Conservation (phyloP, 257 asterid species). For the Solanum appendiculatum region DNA sequence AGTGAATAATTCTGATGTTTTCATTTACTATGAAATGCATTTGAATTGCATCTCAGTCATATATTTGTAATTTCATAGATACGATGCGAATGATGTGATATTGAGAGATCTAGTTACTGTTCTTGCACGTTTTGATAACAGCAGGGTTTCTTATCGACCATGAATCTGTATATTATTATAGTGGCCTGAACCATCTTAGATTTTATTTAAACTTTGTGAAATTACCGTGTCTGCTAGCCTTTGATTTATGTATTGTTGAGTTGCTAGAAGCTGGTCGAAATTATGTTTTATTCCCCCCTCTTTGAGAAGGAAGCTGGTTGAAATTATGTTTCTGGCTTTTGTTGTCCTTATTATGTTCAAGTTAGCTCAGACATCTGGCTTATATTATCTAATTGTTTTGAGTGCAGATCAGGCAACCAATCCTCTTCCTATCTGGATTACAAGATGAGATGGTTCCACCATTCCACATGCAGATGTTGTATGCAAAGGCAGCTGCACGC, state of each 20-base stretch:
- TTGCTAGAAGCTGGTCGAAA: not conserved
- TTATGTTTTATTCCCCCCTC: not conserved
- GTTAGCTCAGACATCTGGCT: not conserved
- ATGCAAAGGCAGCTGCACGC: conserved; percentile 89
- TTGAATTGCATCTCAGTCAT: not conserved
- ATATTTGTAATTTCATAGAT: not conserved
- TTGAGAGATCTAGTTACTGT: not conserved
- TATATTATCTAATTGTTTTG: not conserved
- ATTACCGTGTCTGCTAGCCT: not conserved
- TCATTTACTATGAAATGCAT: not conserved
- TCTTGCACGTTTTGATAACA: not conserved
- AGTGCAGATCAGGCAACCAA: conserved; percentile 75
- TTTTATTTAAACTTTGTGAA: not conserved
- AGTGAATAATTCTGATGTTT: not conserved
- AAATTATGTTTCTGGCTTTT: not conserved
- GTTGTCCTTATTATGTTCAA: not conserved
- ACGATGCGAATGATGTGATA: not conserved
- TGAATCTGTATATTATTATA: not conserved
- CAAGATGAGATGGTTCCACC: conserved; percentile 98
- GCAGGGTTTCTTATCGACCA: not conserved
- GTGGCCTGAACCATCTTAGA: not conserved
- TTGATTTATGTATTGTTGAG: not conserved
- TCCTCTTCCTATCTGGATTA: conserved; percentile 87
- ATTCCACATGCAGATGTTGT: conserved; percentile 81
- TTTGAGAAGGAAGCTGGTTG: not conserved